Evolutionary conservation across 2,329 filamentous ascomycete species (phyloP).

Genomic region (Xylogone sp.): DNA sequence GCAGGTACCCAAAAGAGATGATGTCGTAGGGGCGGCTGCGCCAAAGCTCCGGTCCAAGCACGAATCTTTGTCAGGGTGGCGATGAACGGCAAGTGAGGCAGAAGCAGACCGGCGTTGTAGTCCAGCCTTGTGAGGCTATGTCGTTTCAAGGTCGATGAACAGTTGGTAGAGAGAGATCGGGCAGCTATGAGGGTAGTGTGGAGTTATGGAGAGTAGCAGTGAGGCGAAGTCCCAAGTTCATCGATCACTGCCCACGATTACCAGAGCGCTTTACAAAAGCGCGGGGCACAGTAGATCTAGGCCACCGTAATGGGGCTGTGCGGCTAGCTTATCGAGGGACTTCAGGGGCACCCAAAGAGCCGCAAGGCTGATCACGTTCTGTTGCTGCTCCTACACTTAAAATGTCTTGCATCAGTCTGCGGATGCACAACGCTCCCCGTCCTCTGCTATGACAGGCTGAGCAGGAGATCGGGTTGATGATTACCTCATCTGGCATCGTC

Average conservation of each 20-base stretch:
- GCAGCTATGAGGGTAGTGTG: neutral
- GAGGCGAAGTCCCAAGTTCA: slow-evolving; percentile 2
- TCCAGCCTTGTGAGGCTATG: neutral
- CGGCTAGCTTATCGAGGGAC: neutral
- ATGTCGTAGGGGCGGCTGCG: neutral
- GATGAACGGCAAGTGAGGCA: neutral
- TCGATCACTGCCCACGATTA: neutral
- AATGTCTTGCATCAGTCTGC: neutral
- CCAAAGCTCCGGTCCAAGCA: neutral
- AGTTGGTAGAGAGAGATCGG: neutral
- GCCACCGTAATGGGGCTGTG: slow-evolving; percentile 9
- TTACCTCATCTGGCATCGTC: no score
- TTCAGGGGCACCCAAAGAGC: neutral
- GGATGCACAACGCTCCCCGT: neutral
- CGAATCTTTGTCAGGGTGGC: neutral
- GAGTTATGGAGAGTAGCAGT: slow-evolving; percentile 1
- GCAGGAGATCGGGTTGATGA: no score
- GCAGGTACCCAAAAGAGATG: neutral
- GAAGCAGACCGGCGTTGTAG: neutral
- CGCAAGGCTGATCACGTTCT: neutral
- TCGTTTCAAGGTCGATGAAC: neutral
- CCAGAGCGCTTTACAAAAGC: neutral
- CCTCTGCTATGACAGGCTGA: no score
- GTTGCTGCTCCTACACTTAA: neutral
- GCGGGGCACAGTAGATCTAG: slow-evolving; percentile 1